Evolutionary conservation across 352 stramenopile species (phyloP), one percentile per base, ranked within the genome.

Genomic region (Aphanomyces invadans): DNA sequence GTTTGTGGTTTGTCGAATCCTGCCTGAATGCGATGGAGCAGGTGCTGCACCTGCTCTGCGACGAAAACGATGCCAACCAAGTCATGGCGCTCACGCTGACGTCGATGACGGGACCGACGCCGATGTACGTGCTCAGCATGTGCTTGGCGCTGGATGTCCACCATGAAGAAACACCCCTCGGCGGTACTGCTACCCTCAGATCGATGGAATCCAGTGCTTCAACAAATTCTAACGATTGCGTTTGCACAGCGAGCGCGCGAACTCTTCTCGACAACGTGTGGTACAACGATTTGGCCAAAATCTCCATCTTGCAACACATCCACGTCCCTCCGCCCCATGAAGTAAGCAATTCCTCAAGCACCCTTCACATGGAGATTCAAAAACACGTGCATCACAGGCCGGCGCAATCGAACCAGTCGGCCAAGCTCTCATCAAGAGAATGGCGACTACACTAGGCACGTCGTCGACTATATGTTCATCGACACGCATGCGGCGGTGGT

Each of bases 281-380:
- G 25, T 75, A 83, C 36, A 90, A 88, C 46, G 77, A 89, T 33
- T 76, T 77, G 11, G 74, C 79, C 0, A 77, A 79, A 39, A 89
- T 90, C 77, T 73, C 79, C 2, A 76, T 92, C 3, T 73, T 92
- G 23, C 83, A 92, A 73, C 77, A 89, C 46, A 72, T 74, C 65
- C 81, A 76, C 71, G 74, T 77, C 9, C 77, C 83, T 4, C 79
- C 79, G 21, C 73, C 73, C 0, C 59, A 55, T 25, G 59, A 65
- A 56, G 59, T 65, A 25, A 19, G 7, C 44, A 11, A 19, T 1
- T 25, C n/a, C n/a, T n/a, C n/a, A n/a, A n/a, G n/a, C n/a, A n/a
- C n/a, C n/a, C n/a, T n/a, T n/a, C n/a, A n/a, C n/a, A n/a, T n/a
- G n/a, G n/a, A n/a, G n/a, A n/a, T n/a, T n/a, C n/a, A n/a, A 46